phyloP scores from a whole-genome alignment of 345 rosid genomes.

The Populus simonii region DNA sequence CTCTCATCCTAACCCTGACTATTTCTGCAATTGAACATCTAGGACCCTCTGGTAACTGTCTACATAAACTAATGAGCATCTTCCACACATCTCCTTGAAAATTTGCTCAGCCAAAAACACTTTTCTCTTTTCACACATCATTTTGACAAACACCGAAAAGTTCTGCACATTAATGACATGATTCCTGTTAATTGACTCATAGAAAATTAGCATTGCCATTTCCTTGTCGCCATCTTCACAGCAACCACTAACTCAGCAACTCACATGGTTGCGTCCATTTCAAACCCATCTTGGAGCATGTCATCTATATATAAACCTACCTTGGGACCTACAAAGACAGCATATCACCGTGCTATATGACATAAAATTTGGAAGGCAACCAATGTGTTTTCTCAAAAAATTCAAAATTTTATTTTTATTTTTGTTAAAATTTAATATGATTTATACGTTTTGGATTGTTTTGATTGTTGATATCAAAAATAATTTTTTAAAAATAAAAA shows the following conservation, averaged over 20 bases:
- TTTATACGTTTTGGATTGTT: no score
- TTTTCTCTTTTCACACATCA: conserved; percentile 21
- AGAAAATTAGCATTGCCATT: conserved; percentile 18
- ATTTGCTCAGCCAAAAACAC: conserved; percentile 12
- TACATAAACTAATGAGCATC: conserved; percentile 14
- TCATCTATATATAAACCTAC: conserved; percentile 18
- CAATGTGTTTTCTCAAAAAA: no score
- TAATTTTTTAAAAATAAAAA: no score
- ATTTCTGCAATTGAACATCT: conserved; percentile 5
- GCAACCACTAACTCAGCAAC: conserved; percentile 29
- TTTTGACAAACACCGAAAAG: conserved; percentile 23
- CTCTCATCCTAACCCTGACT: not conserved
- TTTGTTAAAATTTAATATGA: no score
- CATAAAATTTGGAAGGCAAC: conserved; percentile 29
- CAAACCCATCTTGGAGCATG: conserved; percentile 25
- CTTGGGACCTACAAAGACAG: conserved; percentile 24
- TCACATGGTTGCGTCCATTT: conserved; percentile 28
- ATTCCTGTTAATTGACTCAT: conserved; percentile 22
- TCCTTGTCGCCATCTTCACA: conserved; percentile 22
- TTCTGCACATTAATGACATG: conserved; percentile 23
- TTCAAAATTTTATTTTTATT: no score
- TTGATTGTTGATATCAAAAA: no score
- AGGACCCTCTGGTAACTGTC: conserved; percentile 16
- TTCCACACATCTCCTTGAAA: conserved; percentile 27
- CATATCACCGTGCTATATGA: conserved; percentile 29